A percentile compares a stretch with the other conserved stretches of the same genome.
phyloP scores from a whole-genome alignment of 106 monocot species.

The Acanthochlamys bracteata region DNA sequence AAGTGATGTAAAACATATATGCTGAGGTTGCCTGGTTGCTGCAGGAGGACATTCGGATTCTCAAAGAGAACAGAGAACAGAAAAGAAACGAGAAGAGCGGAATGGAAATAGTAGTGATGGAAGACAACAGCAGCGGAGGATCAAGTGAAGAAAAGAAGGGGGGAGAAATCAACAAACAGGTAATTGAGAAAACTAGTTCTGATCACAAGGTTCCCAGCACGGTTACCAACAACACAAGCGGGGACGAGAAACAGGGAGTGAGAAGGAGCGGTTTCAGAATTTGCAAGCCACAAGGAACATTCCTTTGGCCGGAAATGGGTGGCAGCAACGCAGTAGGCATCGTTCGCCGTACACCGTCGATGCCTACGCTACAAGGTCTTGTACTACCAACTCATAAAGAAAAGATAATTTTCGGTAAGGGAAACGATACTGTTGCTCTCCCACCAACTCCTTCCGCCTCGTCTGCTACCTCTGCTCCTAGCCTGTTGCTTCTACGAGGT shows the following conservation, averaged over 20 bases:
- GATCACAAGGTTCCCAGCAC: background rate
- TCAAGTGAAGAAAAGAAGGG: background rate
- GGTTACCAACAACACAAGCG: background rate
- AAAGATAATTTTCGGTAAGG: background rate
- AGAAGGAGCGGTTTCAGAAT: conserved; percentile 74
- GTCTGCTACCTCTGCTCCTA: conserved; percentile 42
- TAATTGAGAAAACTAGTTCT: background rate
- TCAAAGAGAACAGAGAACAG: conserved; percentile 32
- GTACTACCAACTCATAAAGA: conserved; percentile 6
- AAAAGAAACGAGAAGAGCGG: background rate
- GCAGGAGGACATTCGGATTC: conserved; percentile 44
- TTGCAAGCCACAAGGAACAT: conserved; percentile 83
- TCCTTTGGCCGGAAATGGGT: conserved; percentile 69
- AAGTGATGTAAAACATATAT: background rate
- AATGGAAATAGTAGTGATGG: conserved; percentile 1
- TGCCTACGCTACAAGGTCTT: background rate
- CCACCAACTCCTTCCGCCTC: conserved; percentile 66
- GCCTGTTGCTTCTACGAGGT: conserved; percentile 20
- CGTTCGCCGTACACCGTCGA: background rate
- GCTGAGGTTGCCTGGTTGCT: background rate
- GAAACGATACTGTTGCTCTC: background rate
- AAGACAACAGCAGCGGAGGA: background rate
- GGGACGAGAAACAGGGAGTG: background rate
- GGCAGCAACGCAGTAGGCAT: background rate
- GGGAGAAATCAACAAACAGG: background rate